A percentile compares a stretch with the other conserved stretches of the same genome.
Evolutionary conservation across 1,284 basidiomycete genomes (phyloP).

Genomic region (Crepidotus sp.): DNA sequence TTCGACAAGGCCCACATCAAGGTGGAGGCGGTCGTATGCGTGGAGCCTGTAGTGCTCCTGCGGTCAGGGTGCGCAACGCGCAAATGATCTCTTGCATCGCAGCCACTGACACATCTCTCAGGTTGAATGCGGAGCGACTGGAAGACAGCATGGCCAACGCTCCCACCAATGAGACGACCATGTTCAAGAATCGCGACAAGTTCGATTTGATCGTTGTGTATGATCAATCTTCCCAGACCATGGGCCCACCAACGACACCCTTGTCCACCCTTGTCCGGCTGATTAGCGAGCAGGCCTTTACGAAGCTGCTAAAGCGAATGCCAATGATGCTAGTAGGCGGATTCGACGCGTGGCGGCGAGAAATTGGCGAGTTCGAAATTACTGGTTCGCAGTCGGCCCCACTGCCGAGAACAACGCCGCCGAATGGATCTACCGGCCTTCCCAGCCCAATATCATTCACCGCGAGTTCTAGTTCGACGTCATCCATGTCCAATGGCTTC

Average conservation of each 20-base stretch:
- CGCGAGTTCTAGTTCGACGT: constrained; percentile 6
- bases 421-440: constrained; percentile 5
- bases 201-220: constrained; percentile 90
- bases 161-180: constrained; percentile 58
- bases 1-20: constrained; percentile 72
- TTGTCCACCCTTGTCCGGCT: constrained; percentile 55
- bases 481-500: constrained; percentile 10
- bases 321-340: constrained; percentile 87
- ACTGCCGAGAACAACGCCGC: constrained; percentile 2
- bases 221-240: constrained; percentile 61
- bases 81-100: background rate
- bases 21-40: constrained; percentile 66
- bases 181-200: constrained; percentile 76
- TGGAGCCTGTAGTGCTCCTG: constrained; percentile 74
- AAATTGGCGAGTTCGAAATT: constrained; percentile 45
- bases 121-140: constrained; percentile 58
- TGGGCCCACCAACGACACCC: constrained; percentile 42
- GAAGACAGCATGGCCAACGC: constrained; percentile 72
- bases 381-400: constrained; percentile 3
- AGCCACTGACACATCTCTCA: constrained; percentile 25
- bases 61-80: constrained; percentile 52
- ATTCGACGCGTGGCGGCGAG: constrained; percentile 72
- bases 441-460: constrained; percentile 5
- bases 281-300: constrained; percentile 68
- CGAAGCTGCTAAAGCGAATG: constrained; percentile 64